Conservation (phyloP, 2,329 filamentous ascomycete species). For the Fusarium sp. region DNA sequence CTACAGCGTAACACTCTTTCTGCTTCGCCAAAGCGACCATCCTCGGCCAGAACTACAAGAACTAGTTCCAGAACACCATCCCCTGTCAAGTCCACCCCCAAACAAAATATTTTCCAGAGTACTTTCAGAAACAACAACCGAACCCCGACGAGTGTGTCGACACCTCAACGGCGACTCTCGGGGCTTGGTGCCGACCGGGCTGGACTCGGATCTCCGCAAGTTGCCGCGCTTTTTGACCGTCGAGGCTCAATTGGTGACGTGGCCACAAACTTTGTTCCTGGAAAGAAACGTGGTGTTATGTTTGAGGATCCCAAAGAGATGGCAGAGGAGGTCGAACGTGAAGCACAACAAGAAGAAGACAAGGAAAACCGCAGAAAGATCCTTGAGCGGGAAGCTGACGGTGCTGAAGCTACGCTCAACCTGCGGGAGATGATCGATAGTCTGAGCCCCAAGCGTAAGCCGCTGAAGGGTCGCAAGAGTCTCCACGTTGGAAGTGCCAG, state of each 20-base stretch:
- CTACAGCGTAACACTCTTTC: constrained; percentile 28
- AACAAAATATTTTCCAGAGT: constrained; percentile 64
- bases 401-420: constrained; percentile 70
- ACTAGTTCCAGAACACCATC: constrained; percentile 44
- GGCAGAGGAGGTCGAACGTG: constrained; percentile 72
- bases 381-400: constrained; percentile 63
- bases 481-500: constrained; percentile 80
- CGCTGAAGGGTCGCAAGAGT: constrained; percentile 77
- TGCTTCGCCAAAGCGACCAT: constrained; percentile 39
- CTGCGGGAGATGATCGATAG: constrained; percentile 83
- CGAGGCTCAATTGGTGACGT: constrained; percentile 78
- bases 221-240: constrained; percentile 77
- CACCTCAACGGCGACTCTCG: constrained; percentile 67
- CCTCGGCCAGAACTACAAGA: constrained; percentile 23
- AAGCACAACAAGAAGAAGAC: constrained; percentile 69
- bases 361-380: constrained; percentile 70
- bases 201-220: constrained; percentile 80
- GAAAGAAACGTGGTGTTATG: constrained; percentile 61
- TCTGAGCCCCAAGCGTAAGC: constrained; percentile 80
- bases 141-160: constrained; percentile 74
- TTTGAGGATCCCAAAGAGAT: constrained; percentile 75
- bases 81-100: constrained; percentile 43
- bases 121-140: constrained; percentile 66
- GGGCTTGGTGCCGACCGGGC: constrained; percentile 77
- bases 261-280: constrained; percentile 72